phyloP scores from a whole-genome alignment of 1,284 basidiomycete genomes.

The Paramarasmius palmivorus region DNA sequence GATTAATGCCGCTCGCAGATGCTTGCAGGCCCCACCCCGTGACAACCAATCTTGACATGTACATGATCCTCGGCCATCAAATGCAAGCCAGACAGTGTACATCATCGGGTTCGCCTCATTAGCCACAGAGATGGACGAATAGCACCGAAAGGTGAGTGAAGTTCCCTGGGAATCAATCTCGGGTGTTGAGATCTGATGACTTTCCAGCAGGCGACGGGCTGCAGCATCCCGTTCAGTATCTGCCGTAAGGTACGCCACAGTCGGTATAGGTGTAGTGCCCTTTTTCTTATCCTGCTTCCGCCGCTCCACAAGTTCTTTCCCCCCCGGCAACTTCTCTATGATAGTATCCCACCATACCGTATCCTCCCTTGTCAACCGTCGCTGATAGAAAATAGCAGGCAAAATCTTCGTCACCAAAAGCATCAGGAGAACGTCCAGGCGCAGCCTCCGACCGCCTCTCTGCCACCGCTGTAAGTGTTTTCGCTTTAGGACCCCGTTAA shows the following conservation, averaged over 20 bases:
- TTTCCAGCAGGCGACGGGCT: neutral
- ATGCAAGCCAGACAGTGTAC: neutral
- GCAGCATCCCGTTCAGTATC: neutral
- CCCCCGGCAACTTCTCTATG: conserved; percentile 21
- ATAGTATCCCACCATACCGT: neutral
- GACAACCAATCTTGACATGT: conserved; percentile 26
- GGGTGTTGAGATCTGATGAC: neutral
- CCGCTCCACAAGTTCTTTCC: conserved; percentile 18
- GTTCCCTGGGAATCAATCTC: neutral
- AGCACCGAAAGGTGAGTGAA: neutral
- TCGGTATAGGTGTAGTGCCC: neutral
- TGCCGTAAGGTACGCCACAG: neutral
- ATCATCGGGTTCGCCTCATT: neutral
- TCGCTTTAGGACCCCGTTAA: conserved; percentile 36
- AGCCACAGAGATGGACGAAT: neutral
- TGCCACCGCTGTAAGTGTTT: conserved; percentile 28
- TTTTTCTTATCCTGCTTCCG: no score
- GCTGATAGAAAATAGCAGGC: conserved; percentile 22
- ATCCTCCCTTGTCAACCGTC: conserved; percentile 4
- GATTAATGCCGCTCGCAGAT: conserved; percentile 23
- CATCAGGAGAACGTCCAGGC: conserved; percentile 29
- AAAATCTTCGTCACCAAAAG: conserved; percentile 25
- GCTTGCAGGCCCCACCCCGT: conserved; percentile 31
- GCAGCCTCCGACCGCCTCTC: conserved; percentile 26
- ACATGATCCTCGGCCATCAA: conserved; percentile 15